Conservation (phyloP, 257 asterid species). For the Salvia miltiorrhiza region DNA sequence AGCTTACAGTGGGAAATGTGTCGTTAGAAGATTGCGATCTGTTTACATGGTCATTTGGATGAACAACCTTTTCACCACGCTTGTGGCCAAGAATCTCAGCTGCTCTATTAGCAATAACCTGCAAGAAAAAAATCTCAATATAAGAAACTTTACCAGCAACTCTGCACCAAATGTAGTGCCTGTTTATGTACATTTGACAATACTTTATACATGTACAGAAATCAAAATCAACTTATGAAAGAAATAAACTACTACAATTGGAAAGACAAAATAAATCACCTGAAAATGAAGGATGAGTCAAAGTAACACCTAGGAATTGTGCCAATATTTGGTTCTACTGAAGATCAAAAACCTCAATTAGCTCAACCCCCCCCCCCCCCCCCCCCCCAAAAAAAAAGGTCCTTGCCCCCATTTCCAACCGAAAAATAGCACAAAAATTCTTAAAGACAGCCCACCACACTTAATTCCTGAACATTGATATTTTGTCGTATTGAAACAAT, state of each 20-base stretch:
- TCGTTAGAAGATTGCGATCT: conserved; percentile 98
- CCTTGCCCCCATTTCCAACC: background rate
- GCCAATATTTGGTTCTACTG: background rate
- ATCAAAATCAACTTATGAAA: conserved; percentile 9
- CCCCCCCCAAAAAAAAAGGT: no score
- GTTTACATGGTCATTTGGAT: conserved; percentile 97
- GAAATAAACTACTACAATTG: background rate
- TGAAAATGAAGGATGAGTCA: background rate
- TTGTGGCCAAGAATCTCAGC: conserved; percentile 93
- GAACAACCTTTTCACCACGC: conserved; percentile 88
- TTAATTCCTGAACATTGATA: background rate
- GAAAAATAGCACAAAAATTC: background rate
- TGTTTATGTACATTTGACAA: background rate
- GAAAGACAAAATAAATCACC: background rate
- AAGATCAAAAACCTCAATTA: background rate
- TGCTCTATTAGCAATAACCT: conserved; percentile 99
- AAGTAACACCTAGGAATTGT: background rate
- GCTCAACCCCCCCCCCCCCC: no score
- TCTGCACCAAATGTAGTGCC: background rate
- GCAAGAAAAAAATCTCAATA: conserved; percentile 23
- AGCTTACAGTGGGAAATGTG: conserved; percentile 94
- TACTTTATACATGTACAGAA: background rate
- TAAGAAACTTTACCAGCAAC: conserved; percentile 6
- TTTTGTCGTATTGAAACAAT: background rate
- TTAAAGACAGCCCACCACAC: background rate